Percentiles rank a stretch among this genome's conserved stretches.
These are phyloP conservation scores for Pichia inconspicua DNA, from an alignment of 1,139 yeast genomes.

Conservation along the genomic window DNA sequence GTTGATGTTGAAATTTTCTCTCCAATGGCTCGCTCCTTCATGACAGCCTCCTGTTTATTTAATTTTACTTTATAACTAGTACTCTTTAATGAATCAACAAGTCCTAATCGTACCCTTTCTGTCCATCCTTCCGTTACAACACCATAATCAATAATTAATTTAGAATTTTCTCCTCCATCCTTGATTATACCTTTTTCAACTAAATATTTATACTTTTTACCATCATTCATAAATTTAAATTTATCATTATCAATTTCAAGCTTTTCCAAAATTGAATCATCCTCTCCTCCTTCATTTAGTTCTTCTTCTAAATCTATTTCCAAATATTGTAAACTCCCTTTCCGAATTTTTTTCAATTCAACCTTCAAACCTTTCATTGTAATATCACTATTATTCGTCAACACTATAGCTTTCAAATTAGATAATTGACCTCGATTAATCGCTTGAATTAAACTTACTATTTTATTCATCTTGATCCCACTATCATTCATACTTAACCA, in stretches of 20 bases:
- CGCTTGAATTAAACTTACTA: conserved; percentile 9
- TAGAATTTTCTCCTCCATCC: background rate
- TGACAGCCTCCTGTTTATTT: conserved; percentile 1
- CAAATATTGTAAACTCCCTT: conserved; percentile 11
- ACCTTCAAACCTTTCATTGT: conserved; percentile 5
- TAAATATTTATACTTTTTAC: conserved; percentile 7
- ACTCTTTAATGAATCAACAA: conserved; percentile 1
- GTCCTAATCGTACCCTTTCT: conserved; percentile 8
- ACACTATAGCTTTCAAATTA: conserved; percentile 7
- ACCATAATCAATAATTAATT: conserved; percentile 9
- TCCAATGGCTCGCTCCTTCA: conserved; percentile 5
- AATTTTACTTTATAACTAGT: conserved; percentile 4
- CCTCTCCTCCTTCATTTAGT: background rate
- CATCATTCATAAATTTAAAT: conserved; percentile 12
- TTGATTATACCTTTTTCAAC: background rate
- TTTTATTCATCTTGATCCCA: conserved; percentile 2
- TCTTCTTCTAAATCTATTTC: conserved; percentile 8
- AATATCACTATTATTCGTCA: conserved; percentile 8
- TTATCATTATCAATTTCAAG: conserved; percentile 3
- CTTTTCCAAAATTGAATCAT: background rate
- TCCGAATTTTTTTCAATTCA: conserved; percentile 5
- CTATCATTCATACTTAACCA: conserved; percentile 11
- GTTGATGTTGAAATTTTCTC: conserved; percentile 6
- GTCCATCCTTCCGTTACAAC: conserved; percentile 8
- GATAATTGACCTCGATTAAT: conserved; percentile 10